Conservation (phyloP, 2,329 filamentous ascomycete species). For the Pseudocercospora pini-densiflorae region DNA sequence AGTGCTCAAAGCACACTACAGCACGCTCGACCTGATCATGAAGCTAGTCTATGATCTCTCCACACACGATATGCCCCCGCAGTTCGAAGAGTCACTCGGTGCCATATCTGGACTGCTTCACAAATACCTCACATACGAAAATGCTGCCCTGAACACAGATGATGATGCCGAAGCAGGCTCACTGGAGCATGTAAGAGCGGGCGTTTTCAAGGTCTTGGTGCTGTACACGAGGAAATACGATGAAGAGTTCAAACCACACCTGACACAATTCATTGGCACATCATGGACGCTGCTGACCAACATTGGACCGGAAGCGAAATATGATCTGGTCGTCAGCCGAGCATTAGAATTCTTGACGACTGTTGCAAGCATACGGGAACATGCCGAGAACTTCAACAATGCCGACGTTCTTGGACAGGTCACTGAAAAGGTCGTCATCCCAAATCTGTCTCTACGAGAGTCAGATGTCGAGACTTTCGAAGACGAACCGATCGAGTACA, state of each 20-base stretch:
- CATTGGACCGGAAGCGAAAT: slow-evolving; percentile 85
- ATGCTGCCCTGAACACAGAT: slow-evolving; percentile 77
- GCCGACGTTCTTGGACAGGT: slow-evolving; percentile 80
- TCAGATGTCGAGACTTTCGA: slow-evolving; percentile 96
- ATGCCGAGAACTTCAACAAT: slow-evolving; percentile 85
- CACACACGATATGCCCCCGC: slow-evolving; percentile 93
- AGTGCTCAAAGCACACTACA: slow-evolving; percentile 76
- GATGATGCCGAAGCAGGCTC: slow-evolving; percentile 89
- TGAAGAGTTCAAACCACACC: slow-evolving; percentile 83
- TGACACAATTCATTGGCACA: slow-evolving; percentile 82
- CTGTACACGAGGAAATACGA: slow-evolving; percentile 95
- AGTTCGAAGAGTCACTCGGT: slow-evolving; percentile 87
- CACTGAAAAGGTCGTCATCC: slow-evolving; percentile 93
- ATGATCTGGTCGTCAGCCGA: slow-evolving; percentile 92
- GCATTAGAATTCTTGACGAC: slow-evolving; percentile 93
- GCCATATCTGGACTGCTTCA: slow-evolving; percentile 79
- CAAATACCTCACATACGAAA: slow-evolving; percentile 92
- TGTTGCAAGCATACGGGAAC: slow-evolving; percentile 75
- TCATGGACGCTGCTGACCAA: slow-evolving; percentile 91
- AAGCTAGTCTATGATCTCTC: slow-evolving; percentile 96
- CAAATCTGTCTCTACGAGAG: slow-evolving; percentile 88
- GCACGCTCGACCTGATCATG: slow-evolving; percentile 83
- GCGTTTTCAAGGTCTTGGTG: slow-evolving; percentile 88
- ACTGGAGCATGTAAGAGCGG: slow-evolving; percentile 85
- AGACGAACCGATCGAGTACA: slow-evolving; percentile 98